These are phyloP conservation scores for Neofusicoccum laricinum DNA, from an alignment of 2,329 filamentous ascomycete genomes.

Conservation along the genomic window DNA sequence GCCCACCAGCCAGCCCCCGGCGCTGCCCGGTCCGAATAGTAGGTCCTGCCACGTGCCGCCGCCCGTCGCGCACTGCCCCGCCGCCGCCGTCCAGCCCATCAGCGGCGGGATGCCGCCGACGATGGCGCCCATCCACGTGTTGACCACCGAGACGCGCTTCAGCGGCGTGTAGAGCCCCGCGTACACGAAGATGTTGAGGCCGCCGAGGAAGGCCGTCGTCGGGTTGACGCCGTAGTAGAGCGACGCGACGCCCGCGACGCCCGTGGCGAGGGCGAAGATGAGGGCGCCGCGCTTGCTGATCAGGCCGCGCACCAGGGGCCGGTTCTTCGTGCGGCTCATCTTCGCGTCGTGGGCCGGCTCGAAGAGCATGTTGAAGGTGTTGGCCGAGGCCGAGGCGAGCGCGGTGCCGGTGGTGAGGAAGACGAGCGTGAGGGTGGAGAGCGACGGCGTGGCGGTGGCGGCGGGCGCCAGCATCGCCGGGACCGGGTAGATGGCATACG, in stretches of 20 bases:
- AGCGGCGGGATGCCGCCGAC: slow-evolving; percentile 91
- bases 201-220: slow-evolving; percentile 82
- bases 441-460: slow-evolving; percentile 67
- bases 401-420: slow-evolving; percentile 90
- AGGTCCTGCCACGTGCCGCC: slow-evolving; percentile 68
- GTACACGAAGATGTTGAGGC: slow-evolving; percentile 82
- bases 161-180: slow-evolving; percentile 90
- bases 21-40: slow-evolving; percentile 64
- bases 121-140: slow-evolving; percentile 92
- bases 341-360: slow-evolving; percentile 85
- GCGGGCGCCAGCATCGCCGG: slow-evolving; percentile 76
- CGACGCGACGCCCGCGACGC: slow-evolving; percentile 64
- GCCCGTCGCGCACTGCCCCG: slow-evolving; percentile 70
- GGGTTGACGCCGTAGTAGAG: slow-evolving; percentile 92
- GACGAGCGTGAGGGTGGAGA: slow-evolving; percentile 85
- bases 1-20: slow-evolving; percentile 87
- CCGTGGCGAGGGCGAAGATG: slow-evolving; percentile 75
- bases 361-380: slow-evolving; percentile 96
- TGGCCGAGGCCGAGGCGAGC: slow-evolving; percentile 85
- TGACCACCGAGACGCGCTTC: slow-evolving; percentile 80
- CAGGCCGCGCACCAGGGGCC: slow-evolving; percentile 80
- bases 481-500: slow-evolving; percentile 91
- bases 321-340: slow-evolving; percentile 90
- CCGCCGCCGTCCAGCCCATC: slow-evolving; percentile 97
- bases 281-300: slow-evolving; percentile 69